Evolutionary conservation across 164 flowering plant genomes (phyloP).

Genomic region (Annona squamosa): DNA sequence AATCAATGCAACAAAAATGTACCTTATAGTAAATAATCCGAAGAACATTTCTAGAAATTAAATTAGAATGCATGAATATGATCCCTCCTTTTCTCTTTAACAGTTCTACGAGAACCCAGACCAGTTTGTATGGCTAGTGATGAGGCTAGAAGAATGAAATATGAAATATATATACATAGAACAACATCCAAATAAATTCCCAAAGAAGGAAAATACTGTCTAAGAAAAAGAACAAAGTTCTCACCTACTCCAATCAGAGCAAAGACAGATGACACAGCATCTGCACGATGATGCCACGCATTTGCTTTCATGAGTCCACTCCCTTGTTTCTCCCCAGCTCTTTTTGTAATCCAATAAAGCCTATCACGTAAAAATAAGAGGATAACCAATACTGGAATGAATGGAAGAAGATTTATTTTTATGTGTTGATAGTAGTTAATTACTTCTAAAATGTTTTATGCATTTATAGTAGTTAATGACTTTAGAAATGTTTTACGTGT

Average conservation of each 20-base stretch:
- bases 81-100: too few species aligned
- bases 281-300: constrained; percentile 99
- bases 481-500: too few species aligned
- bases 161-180: background rate
- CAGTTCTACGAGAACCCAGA: too few species aligned
- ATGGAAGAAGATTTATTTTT: too few species aligned
- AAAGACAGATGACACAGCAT: constrained; percentile 89
- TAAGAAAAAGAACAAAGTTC: constrained; percentile 12
- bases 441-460: too few species aligned
- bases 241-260: constrained; percentile 97
- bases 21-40: background rate
- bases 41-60: background rate
- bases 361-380: constrained; percentile 18
- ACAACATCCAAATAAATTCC: background rate
- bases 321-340: constrained; percentile 80
- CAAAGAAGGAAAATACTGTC: background rate
- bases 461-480: too few species aligned
- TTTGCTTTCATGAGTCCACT: constrained; percentile 96
- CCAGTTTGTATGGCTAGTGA: background rate
- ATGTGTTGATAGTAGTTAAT: too few species aligned
- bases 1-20: background rate
- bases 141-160: background rate
- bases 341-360: constrained; percentile 84
- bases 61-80: background rate
- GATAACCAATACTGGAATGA: too few species aligned